A percentile compares a stretch with the other conserved stretches of the same genome.
Conservation (phyloP, 352 stramenopile genomes). For the Phytophthora quininea region DNA sequence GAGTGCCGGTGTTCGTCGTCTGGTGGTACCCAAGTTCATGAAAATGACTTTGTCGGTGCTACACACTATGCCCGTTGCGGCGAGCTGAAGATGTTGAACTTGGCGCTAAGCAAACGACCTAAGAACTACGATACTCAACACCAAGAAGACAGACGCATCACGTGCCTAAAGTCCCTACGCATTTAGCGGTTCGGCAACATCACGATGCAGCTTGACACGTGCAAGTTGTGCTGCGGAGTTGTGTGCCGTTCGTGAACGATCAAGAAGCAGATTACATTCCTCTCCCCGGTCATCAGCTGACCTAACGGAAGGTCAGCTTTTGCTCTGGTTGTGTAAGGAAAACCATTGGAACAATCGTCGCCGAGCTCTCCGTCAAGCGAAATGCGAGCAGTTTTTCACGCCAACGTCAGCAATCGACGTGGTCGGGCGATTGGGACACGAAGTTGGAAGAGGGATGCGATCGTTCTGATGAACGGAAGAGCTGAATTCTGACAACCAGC, state of each 20-base stretch:
- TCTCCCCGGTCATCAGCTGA: neutral
- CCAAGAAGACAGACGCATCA: constrained; percentile 15
- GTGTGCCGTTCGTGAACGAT: neutral
- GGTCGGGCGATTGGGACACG: neutral
- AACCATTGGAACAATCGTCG: neutral
- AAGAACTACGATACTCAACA: constrained; percentile 1
- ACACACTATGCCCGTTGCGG: constrained; percentile 36
- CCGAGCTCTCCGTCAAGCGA: neutral
- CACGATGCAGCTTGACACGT: neutral
- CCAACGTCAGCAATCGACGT: neutral
- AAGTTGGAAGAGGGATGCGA: neutral
- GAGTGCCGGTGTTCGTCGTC: constrained; percentile 23
- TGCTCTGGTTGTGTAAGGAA: neutral
- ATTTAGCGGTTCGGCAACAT: constrained; percentile 26
- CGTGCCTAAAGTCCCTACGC: constrained; percentile 19
- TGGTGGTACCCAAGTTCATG: constrained; percentile 40
- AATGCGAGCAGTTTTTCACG: neutral
- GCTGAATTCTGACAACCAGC: too few relatives aligned
- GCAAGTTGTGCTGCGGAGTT: constrained; percentile 1
- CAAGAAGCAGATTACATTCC: neutral
- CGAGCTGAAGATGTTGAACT: constrained; percentile 52
- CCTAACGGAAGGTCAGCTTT: neutral
- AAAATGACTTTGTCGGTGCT: constrained; percentile 37
- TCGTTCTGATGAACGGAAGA: too few relatives aligned
- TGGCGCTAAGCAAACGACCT: constrained; percentile 24